Evolutionary conservation across 2,329 filamentous ascomycete species (phyloP).

Genomic region (Aspergillus fijiensis): DNA sequence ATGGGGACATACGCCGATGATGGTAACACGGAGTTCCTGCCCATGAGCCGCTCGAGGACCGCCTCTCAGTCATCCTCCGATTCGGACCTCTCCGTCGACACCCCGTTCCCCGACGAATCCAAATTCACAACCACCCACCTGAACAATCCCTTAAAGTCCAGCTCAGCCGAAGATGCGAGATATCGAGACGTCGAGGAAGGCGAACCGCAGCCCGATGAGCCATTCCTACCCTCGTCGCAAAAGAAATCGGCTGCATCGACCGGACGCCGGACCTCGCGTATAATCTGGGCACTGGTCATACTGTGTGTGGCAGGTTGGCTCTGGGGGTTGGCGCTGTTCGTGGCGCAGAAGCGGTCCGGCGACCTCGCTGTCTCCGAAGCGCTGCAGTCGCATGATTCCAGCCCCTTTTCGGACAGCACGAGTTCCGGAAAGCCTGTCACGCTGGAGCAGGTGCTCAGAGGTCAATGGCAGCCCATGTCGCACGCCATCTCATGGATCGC

Average conservation of each 20-base stretch:
- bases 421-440: slow-evolving; percentile 45
- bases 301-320: slow-evolving; percentile 47
- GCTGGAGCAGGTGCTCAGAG: slow-evolving; percentile 42
- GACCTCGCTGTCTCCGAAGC: slow-evolving; percentile 29
- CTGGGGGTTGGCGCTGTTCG: slow-evolving; percentile 46
- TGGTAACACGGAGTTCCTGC: slow-evolving; percentile 28
- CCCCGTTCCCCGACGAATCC: slow-evolving; percentile 30
- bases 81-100: slow-evolving; percentile 36
- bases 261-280: slow-evolving; percentile 33
- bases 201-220: slow-evolving; percentile 26
- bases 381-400: slow-evolving; percentile 29
- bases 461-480: slow-evolving; percentile 37
- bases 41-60: slow-evolving; percentile 26
- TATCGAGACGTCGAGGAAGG: slow-evolving; percentile 41
- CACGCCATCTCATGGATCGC: slow-evolving; percentile 50
- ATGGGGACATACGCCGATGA: slow-evolving; percentile 30
- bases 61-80: slow-evolving; percentile 34
- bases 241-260: slow-evolving; percentile 24
- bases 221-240: slow-evolving; percentile 21
- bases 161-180: slow-evolving; percentile 16
- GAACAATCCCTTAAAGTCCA: slow-evolving; percentile 6
- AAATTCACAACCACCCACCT: slow-evolving; percentile 18
- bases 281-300: slow-evolving; percentile 43
- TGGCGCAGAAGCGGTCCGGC: slow-evolving; percentile 37
- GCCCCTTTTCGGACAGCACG: slow-evolving; percentile 31